Evolutionary conservation across 2,329 filamentous ascomycete species (phyloP).

Genomic region (Fusarium abutilonis): DNA sequence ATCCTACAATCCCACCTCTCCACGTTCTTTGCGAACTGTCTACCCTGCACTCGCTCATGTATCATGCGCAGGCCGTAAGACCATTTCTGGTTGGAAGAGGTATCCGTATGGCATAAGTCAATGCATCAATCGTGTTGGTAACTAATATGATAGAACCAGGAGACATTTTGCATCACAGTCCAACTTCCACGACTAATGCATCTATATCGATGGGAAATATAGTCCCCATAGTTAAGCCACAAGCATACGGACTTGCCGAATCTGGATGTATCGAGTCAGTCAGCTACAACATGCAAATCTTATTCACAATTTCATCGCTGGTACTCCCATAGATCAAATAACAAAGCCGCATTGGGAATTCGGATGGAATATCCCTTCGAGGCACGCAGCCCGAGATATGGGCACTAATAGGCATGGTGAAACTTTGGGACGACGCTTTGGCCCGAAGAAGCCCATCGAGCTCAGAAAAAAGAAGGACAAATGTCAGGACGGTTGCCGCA

Average conservation of each 20-base stretch:
- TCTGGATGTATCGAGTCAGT: constrained; percentile 18
- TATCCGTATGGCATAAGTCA: too few species aligned
- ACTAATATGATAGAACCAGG: not conserved
- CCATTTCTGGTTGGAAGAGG: too few species aligned
- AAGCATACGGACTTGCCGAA: not conserved
- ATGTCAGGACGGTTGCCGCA: not conserved
- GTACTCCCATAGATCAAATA: too few species aligned
- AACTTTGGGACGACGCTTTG: constrained; percentile 42
- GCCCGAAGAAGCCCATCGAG: constrained; percentile 20
- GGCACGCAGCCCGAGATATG: constrained; percentile 16
- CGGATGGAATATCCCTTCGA: constrained; percentile 9
- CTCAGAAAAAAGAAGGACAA: constrained; percentile 18
- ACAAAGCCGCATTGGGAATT: constrained; percentile 7
- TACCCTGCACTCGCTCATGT: not conserved
- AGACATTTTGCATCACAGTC: not conserved
- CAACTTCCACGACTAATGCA: constrained; percentile 13
- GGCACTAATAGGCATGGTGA: constrained; percentile 41
- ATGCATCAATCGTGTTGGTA: too few species aligned
- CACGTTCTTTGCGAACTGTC: not conserved
- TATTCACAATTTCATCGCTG: too few species aligned
- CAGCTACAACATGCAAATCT: not conserved
- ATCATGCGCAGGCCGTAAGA: not conserved
- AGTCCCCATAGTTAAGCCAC: not conserved
- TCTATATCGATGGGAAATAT: not conserved
- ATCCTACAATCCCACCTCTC: not conserved